Conservation (phyloP, 805 yeast genomes). For the Spathaspora boniae region DNA sequence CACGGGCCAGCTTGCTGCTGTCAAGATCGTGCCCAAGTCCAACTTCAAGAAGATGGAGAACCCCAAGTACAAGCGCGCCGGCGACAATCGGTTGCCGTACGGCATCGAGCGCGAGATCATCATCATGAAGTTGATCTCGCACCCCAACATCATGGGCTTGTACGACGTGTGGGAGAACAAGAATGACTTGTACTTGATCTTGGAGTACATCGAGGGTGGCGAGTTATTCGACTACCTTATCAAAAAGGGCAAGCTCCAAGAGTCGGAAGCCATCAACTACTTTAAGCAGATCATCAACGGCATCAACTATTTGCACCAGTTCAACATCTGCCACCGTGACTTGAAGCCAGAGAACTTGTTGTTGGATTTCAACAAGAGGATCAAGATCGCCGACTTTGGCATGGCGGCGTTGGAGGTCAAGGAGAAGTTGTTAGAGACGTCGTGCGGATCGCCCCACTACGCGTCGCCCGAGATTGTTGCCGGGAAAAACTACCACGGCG, state of each 20-base stretch:
- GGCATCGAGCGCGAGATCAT: constrained; percentile 87
- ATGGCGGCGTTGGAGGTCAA: constrained; percentile 95
- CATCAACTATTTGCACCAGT: constrained; percentile 78
- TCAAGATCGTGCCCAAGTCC: constrained; percentile 90
- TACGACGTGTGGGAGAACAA: constrained; percentile 89
- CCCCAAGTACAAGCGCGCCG: constrained; percentile 41
- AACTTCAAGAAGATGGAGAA: constrained; percentile 50
- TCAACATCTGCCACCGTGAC: constrained; percentile 86
- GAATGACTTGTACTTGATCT: constrained; percentile 75
- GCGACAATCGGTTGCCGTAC: constrained; percentile 54
- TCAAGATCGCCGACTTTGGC: constrained; percentile 97
- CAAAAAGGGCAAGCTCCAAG: constrained; percentile 83
- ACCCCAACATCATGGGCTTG: constrained; percentile 72
- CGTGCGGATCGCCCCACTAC: constrained; percentile 98
- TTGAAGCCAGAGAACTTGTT: constrained; percentile 78
- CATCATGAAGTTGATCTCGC: constrained; percentile 77
- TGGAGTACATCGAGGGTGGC: constrained; percentile 97
- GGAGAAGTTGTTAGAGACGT: constrained; percentile 81
- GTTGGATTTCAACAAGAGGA: constrained; percentile 78
- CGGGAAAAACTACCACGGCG: constrained; percentile 92
- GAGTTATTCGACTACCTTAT: constrained; percentile 91
- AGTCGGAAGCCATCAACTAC: constrained; percentile 84
- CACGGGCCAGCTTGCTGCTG: constrained; percentile 91
- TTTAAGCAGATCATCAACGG: constrained; percentile 85
- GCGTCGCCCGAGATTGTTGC: constrained; percentile 98